Evolutionary conservation across 2,329 filamentous ascomycete species (phyloP).

Genomic region (Thelonectria olida): DNA sequence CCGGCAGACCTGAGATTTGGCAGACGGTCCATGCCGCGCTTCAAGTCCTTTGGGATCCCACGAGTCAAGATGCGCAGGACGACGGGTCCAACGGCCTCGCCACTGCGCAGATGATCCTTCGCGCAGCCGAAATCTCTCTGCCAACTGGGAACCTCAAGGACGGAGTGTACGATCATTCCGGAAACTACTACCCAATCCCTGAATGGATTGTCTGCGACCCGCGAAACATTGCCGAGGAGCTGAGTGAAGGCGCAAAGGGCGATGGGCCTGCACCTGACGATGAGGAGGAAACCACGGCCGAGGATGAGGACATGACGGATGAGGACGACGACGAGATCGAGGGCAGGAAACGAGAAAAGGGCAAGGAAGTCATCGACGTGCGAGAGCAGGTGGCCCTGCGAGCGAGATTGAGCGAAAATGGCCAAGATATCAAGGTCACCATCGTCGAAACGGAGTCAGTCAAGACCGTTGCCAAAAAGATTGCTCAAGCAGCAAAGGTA

Average conservation of each 20-base stretch:
- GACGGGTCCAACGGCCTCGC: constrained; percentile 56
- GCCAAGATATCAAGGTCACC: constrained; percentile 68
- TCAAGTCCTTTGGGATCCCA: constrained; percentile 71
- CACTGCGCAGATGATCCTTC: constrained; percentile 82
- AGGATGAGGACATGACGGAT: constrained; percentile 53
- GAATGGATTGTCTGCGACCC: constrained; percentile 76
- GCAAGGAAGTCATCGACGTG: constrained; percentile 63
- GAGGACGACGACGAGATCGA: constrained; percentile 50
- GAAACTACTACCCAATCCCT: constrained; percentile 75
- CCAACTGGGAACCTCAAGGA: constrained; percentile 77
- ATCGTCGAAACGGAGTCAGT: constrained; percentile 72
- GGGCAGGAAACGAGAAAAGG: constrained; percentile 64
- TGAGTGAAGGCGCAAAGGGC: constrained; percentile 35
- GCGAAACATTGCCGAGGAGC: constrained; percentile 57
- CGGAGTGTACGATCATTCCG: constrained; percentile 76
- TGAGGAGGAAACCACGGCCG: constrained; percentile 35
- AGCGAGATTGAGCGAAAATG: constrained; percentile 73
- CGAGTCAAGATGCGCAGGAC: constrained; percentile 48
- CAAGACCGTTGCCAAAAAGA: constrained; percentile 66
- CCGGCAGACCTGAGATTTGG: constrained; percentile 83
- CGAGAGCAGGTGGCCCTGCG: constrained; percentile 66
- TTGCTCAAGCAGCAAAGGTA: constrained; percentile 72
- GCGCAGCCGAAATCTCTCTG: constrained; percentile 79
- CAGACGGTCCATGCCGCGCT: constrained; percentile 74
- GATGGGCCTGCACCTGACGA: constrained; percentile 52